Evolutionary conservation across 2,329 filamentous ascomycete genomes (phyloP).

Genomic region (Fusarium sp.): DNA sequence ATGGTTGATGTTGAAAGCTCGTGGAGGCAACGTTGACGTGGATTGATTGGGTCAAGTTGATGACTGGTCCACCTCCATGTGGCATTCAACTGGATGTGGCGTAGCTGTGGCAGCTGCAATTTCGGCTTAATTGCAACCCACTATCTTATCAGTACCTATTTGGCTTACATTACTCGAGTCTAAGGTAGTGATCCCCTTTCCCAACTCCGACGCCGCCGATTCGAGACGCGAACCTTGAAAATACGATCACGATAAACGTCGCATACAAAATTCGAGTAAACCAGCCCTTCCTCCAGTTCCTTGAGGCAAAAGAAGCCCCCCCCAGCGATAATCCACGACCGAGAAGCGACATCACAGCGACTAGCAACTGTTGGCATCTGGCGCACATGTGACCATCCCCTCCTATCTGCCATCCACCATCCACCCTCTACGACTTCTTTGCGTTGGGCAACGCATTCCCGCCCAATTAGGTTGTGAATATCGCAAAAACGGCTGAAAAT

Average conservation of each 20-base stretch:
- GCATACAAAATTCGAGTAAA: conserved; percentile 12
- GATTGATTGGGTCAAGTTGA: conserved; percentile 25
- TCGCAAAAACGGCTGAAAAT: conserved; percentile 25
- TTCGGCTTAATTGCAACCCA: conserved; percentile 47
- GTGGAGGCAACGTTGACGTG: conserved; percentile 29
- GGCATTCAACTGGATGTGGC: conserved; percentile 17
- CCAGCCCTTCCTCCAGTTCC: not conserved
- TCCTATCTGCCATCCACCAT: conserved; percentile 33
- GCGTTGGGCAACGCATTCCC: conserved; percentile 34
- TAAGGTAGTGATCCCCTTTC: conserved; percentile 44
- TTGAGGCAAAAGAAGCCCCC: not conserved
- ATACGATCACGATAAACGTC: conserved; percentile 34
- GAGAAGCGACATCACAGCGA: conserved; percentile 37
- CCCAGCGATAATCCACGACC: conserved; percentile 22
- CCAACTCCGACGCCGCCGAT: conserved; percentile 44
- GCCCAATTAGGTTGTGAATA: conserved; percentile 45
- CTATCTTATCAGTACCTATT: conserved; percentile 43
- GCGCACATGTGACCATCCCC: conserved; percentile 47
- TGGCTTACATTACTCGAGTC: conserved; percentile 44
- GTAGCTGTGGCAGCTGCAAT: conserved; percentile 33
- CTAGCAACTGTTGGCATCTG: conserved; percentile 37
- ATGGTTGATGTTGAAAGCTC: conserved; percentile 24
- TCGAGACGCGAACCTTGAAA: conserved; percentile 34
- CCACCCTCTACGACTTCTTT: conserved; percentile 44
- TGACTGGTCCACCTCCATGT: conserved; percentile 26